Percentiles rank a stretch among this genome's conserved stretches.
phyloP scores from a whole-genome alignment of 768 basidiomycete genomes.

The Leccinum arenicola region DNA sequence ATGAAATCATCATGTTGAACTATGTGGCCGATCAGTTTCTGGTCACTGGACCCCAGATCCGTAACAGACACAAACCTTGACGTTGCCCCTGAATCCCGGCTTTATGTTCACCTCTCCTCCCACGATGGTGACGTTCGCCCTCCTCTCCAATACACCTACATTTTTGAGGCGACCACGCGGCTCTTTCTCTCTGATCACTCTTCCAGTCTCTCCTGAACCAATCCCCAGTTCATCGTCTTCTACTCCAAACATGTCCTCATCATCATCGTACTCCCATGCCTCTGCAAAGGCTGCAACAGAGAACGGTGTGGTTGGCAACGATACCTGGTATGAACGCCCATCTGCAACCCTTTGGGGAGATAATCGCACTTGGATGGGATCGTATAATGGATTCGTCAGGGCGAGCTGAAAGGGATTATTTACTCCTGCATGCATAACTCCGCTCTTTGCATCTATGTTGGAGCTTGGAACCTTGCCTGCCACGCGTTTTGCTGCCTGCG shows the following conservation, averaged over 20 bases:
- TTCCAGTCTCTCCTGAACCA: conserved; percentile 32
- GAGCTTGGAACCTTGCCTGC: conserved; percentile 35
- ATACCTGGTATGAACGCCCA: conserved; percentile 60
- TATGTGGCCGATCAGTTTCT: conserved; percentile 31
- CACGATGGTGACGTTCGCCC: conserved; percentile 85
- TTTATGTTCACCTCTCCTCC: conserved; percentile 87
- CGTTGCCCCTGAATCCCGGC: conserved; percentile 70
- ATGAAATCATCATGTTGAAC: conserved; percentile 94
- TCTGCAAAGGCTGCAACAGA: conserved; percentile 89
- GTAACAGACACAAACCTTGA: conserved; percentile 57
- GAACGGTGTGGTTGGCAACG: conserved; percentile 76
- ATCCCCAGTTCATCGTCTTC: conserved; percentile 39
- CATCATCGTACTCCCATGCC: conserved; percentile 97
- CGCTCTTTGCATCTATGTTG: conserved; percentile 36
- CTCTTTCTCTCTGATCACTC: conserved; percentile 44
- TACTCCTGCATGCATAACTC: conserved; percentile 63
- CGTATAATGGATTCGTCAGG: conserved; percentile 93
- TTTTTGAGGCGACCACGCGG: conserved; percentile 49
- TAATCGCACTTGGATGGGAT: conserved; percentile 90
- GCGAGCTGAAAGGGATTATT: conserved; percentile 88
- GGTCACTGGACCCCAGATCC: background rate
- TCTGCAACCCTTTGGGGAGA: conserved; percentile 63
- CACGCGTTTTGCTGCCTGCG: conserved; percentile 37
- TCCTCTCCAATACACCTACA: conserved; percentile 82
- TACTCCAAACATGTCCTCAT: conserved; percentile 74